Conservation (phyloP, 768 basidiomycete genomes). For the Roridomyces roridus region DNA sequence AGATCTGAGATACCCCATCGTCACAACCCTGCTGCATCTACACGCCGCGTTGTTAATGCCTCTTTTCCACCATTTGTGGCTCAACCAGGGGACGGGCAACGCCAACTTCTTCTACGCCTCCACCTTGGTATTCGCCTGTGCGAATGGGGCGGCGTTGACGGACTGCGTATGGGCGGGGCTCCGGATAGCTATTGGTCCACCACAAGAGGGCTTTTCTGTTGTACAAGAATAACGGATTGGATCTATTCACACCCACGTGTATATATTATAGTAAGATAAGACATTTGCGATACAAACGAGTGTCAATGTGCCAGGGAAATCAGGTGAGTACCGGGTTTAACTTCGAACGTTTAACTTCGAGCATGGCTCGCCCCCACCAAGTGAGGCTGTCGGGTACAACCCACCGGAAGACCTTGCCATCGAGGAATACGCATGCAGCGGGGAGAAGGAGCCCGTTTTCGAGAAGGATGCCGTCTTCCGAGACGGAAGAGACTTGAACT, state of each 20-base stretch:
- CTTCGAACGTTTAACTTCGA: constrained; percentile 82
- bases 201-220: constrained; percentile 57
- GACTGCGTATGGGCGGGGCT: constrained; percentile 88
- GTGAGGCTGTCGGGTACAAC: constrained; percentile 73
- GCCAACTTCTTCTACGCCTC: constrained; percentile 99
- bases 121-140: constrained; percentile 91
- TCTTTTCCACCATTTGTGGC: constrained; percentile 91
- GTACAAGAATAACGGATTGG: constrained; percentile 56
- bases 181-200: constrained; percentile 69
- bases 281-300: too few relatives aligned
- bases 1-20: constrained; percentile 88
- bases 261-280: too few relatives aligned
- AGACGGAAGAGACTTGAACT: constrained; percentile 74
- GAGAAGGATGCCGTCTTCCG: constrained; percentile 68
- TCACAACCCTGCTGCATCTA: constrained; percentile 80
- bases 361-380: constrained; percentile 74
- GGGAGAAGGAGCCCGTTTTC: constrained; percentile 81
- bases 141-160: constrained; percentile 81
- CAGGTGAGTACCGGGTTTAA: constrained; percentile 92
- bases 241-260: too few relatives aligned
- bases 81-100: constrained; percentile 90
- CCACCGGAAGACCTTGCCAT: constrained; percentile 91
- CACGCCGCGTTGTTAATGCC: constrained; percentile 89
- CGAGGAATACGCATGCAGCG: constrained; percentile 82
- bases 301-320: too few relatives aligned